These are phyloP conservation scores for Russula foetens DNA, from an alignment of 768 basidiomycete genomes.

Conservation along the genomic window DNA sequence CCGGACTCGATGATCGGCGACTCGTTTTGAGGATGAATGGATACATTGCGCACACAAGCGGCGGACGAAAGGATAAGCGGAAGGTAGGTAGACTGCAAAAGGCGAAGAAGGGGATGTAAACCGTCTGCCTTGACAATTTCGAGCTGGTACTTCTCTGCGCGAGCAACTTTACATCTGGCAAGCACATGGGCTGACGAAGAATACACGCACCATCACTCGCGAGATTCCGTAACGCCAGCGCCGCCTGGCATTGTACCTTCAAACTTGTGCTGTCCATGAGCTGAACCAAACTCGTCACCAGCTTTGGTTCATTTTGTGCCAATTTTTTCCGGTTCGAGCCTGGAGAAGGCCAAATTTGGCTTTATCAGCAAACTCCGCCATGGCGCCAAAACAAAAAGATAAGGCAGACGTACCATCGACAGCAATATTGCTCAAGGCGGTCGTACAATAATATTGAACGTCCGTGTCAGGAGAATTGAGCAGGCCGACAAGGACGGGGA, in stretches of 20 bases:
- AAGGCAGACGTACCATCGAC: constrained; percentile 65
- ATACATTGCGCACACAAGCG: constrained; percentile 97
- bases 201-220: constrained; percentile 80
- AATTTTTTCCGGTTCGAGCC: constrained; percentile 89
- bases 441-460: constrained; percentile 99
- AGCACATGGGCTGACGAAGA: not conserved
- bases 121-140: constrained; percentile 98
- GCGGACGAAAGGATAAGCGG: constrained; percentile 97
- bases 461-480: constrained; percentile 97
- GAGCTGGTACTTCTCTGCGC: constrained; percentile 90
- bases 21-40: constrained; percentile 97
- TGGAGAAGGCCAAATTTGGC: constrained; percentile 24
- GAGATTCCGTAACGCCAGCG: constrained; percentile 89
- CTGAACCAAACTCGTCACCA: constrained; percentile 87
- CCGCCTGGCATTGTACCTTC: constrained; percentile 98
- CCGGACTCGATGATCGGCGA: constrained; percentile 99
- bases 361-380: not conserved
- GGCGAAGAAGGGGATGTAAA: constrained; percentile 82
- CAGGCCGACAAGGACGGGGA: constrained; percentile 91
- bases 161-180: not conserved
- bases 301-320: constrained; percentile 86
- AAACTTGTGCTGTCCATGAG: constrained; percentile 97
- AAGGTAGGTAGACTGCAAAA: constrained; percentile 93
- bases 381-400: not conserved
- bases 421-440: constrained; percentile 95